Base-by-base conservation (phyloP, 1,139 yeast genomes). In the Saccharomycopsis hybrid region DNA sequence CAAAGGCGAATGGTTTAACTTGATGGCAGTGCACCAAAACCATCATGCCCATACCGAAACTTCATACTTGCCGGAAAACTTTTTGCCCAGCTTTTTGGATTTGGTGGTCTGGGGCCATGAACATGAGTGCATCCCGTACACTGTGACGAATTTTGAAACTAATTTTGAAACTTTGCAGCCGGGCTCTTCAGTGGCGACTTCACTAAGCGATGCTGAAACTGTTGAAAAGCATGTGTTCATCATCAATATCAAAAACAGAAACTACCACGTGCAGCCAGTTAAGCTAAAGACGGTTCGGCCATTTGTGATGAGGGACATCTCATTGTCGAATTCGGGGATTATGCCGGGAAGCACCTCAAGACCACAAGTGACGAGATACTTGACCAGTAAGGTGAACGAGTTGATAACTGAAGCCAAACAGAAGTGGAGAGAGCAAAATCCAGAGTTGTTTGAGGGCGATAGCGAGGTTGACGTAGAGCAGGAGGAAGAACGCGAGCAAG, bases 61-160 rank as follows among this genome's bases (percentile, higher is more conserved):
- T 0, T 82, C 89, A 3, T 85, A 84, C 58, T 68, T 92, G 8
- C 97, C 97, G 1, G 97, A 92, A 58, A 75, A 73, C 54, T 85
- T 85, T 59, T 65, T 94, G 24, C 99, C 97, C 0, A 71, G 74
- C 18, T 90, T 90, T 62, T 62, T 92, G 48, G 87, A 92, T 61
- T 72, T 92, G 52, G 80, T 92, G 0, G 68, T 89, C 2, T 92
- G 99, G 99, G 99, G 98, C 7, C 99, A 92, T 65, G 99, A 92
- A 62, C 99, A 92, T 66, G 97, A 92, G 63, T 89, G 97, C 61
- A 73, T 84, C 5, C 87, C 92, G 1, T 79, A 77, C 55, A 82
- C 96, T 0, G 73, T 71, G 0, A 71, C 70, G 44, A 89, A 88
- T 61, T 76, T 85, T 0, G 76, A 76, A 27, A 80, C 80, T 30